These are phyloP conservation scores for Annulohypoxylon maeteangense DNA, from an alignment of 495 filamentous ascomycete species.

Conservation along the genomic window DNA sequence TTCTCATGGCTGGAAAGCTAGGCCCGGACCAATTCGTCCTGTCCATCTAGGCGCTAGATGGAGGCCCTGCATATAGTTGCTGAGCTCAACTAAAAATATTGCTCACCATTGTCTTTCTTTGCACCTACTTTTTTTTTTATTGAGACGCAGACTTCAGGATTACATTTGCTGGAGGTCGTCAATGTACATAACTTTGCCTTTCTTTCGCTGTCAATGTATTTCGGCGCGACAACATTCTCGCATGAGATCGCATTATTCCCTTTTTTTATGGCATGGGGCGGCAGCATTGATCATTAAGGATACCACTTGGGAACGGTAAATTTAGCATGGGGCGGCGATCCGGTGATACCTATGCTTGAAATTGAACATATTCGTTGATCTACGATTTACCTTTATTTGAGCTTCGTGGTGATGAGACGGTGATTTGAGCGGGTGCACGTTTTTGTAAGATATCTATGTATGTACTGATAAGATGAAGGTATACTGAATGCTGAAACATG, in stretches of 20 bases:
- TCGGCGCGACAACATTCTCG: constrained; percentile 25
- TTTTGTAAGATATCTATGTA: background rate
- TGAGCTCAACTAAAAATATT: constrained; percentile 2
- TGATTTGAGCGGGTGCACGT: background rate
- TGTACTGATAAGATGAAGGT: background rate
- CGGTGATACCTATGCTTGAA: constrained; percentile 37
- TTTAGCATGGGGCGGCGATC: constrained; percentile 45
- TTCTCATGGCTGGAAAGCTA: constrained; percentile 84
- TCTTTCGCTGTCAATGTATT: constrained; percentile 38
- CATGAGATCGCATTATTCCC: constrained; percentile 25
- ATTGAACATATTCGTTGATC: constrained; percentile 34
- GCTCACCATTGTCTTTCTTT: constrained; percentile 33
- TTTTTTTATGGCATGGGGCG: constrained; percentile 37
- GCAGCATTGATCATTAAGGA: constrained; percentile 44
- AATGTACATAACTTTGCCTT: constrained; percentile 56
- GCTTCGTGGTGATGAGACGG: background rate
- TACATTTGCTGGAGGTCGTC: constrained; percentile 16
- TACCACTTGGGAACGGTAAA: constrained; percentile 48
- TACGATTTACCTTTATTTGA: constrained; percentile 20
- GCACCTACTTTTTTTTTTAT: constrained; percentile 39
- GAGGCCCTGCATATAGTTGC: constrained; percentile 29
- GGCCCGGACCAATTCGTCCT: constrained; percentile 82
- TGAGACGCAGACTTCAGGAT: background rate
- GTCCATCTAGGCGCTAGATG: constrained; percentile 72
- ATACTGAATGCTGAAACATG: background rate